Base-by-base conservation (phyloP, 805 yeast species). In the Kazachstania kunashirensis region DNA sequence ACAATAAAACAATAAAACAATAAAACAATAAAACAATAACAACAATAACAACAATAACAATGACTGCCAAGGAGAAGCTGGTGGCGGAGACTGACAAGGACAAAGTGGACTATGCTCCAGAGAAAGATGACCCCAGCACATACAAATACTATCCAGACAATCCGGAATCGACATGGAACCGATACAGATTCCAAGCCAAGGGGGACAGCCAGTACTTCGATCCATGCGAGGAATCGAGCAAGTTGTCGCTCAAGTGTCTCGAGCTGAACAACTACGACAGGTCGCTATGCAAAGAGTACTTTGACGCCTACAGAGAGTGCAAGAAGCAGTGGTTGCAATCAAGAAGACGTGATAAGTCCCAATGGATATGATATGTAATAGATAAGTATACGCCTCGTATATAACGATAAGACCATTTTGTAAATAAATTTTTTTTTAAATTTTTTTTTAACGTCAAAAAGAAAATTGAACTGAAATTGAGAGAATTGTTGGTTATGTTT, bases 221-320 rank as follows among this genome's bases (percentile, higher is more conserved):
- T 55, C 98, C 98, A 0, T 89, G 98, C 59, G 81, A 78, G 32
- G 92, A 86, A 52, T 78, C 92, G 25, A 71, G 96, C 8, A 78
- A 77, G 54, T 89, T 94, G 77, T 83, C 95, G 30, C 66, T 86
- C 46, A 73, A 73, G 45, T 89, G 98, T 51, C 65, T 89, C 57
- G 89, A 84, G 48, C 59, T 81, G 34, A 84, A 88, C 53, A 70
- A 78, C 48, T 79, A 73, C 66, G 84, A 74, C 66, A 73, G 68
- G 65, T 76, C 67, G 36, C 69, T 59, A 61, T 85, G 79, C 65
- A 74, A 62, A 57, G 94, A 82, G 41, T 89, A 84, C 53, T 92
- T 89, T 57, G 85, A 79, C 49, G 96, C 96, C 0, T 89, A 89
- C 56, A 68, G 89, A 41, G 98, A 89, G 52, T 89, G 98, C 62